Evolutionary conservation across 306 rosid species (phyloP), one percentile per base, ranked within the genome.

Genomic region (Quercus robur): DNA sequence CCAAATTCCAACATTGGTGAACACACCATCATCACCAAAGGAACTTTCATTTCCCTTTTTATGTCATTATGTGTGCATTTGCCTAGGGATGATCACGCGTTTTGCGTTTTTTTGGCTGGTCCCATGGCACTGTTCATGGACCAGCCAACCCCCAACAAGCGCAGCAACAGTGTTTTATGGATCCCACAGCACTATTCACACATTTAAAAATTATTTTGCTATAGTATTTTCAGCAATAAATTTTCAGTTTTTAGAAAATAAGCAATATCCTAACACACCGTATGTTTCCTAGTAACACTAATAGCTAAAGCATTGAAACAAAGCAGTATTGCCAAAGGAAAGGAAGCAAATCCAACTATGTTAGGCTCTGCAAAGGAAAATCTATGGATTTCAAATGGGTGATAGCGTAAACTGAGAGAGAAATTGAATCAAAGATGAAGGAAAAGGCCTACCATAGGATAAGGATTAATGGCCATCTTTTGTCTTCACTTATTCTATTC

Each of bases 391-490:
- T 71, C 6, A 72, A 35, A 78, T 71, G 76, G 62, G 78, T 74
- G 1, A 88, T 41, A 38, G 89, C 13, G 49, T 83, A 74, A 6
- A 83, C 0, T 44, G 85, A 81, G 13, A 90, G 67, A 3, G 75
- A 89, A 70, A 87, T 1, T 35, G 71, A 77, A 70, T 41, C 86
- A 23, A 81, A 20, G 4, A 82, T 11, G 75, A 73, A 59, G 67
- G 90, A 76, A 44, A 81, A 84, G 5, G 78, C 51, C 99, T 97
- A 94, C 97, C 99, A 94, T 2, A 89, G 71, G 61, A 76, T 63
- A 1, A 93, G 46, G 46, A 41, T 41, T 41, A 41, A 41, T 8
- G 46, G 46, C 46, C 46, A 41, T 41, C 12, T 41, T 74, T 67
- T 82, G 5, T 25, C 70, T 38, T 82, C 83, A 52, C 17, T 25